These are phyloP conservation scores for Ophiostoma quercus DNA, from an alignment of 2,329 filamentous ascomycete genomes.

Conservation along the genomic window DNA sequence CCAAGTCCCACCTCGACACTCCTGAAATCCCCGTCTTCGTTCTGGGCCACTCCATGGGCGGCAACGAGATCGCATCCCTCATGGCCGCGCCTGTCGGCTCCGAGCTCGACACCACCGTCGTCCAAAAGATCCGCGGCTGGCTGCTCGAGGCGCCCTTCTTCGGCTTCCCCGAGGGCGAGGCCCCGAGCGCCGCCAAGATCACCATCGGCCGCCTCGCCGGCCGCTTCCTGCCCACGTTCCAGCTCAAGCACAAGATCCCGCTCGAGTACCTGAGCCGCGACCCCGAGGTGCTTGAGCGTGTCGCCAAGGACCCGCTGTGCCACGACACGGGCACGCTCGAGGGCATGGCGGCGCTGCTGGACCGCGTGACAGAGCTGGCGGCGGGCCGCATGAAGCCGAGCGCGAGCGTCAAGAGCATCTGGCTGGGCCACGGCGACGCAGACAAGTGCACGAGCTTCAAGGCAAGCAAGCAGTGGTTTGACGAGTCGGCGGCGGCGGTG, in stretches of 20 bases:
- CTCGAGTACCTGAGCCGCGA: conserved; percentile 63
- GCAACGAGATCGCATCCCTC: conserved; percentile 65
- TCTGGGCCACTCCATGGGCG: conserved; percentile 89
- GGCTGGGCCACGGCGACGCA: conserved; percentile 69
- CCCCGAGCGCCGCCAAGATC: conserved; percentile 60
- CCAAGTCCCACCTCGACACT: conserved; percentile 50
- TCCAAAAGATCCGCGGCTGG: conserved; percentile 63
- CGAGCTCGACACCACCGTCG: conserved; percentile 46
- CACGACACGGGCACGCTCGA: conserved; percentile 82
- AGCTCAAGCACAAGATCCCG: conserved; percentile 62
- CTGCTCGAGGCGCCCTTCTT: conserved; percentile 75
- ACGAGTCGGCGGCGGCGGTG: conserved; percentile 45
- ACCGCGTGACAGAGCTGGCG: conserved; percentile 60
- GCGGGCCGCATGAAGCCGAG: conserved; percentile 50
- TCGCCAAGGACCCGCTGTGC: conserved; percentile 62
- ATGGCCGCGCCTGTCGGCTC: conserved; percentile 41
- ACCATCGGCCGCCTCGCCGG: conserved; percentile 61
- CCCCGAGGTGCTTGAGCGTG: conserved; percentile 53
- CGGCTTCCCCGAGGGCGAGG: conserved; percentile 59
- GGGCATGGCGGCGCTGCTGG: conserved; percentile 69
- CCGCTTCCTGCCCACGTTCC: conserved; percentile 60
- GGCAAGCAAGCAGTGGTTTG: conserved; percentile 60
- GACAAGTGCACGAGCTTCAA: conserved; percentile 65
- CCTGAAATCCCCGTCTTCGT: conserved; percentile 63
- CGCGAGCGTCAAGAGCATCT: conserved; percentile 56